These are phyloP conservation scores for Globisporangium paddicum DNA, from an alignment of 352 stramenopile species.

Conservation along the genomic window DNA sequence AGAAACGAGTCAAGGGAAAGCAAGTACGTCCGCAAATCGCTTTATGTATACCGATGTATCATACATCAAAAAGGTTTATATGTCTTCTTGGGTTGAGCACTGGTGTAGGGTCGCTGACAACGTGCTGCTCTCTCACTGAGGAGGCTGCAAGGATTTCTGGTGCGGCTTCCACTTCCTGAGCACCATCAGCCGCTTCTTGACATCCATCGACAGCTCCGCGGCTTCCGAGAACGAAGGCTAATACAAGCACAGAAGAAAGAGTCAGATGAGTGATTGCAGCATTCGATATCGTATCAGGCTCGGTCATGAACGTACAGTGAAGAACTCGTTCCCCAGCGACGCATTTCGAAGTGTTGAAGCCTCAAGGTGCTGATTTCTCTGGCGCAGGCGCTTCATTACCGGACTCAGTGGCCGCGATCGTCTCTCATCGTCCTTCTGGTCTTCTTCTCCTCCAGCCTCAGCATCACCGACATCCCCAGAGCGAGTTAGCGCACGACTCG, in stretches of 20 bases:
- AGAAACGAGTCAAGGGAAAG: not conserved
- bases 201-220: conserved; percentile 41
- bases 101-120: no score
- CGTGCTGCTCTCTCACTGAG: not conserved
- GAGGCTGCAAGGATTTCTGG: conserved; percentile 4
- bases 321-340: not conserved
- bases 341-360: not conserved
- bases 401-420: conserved; percentile 37
- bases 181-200: conserved; percentile 55
- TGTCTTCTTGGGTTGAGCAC: no score
- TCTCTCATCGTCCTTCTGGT: conserved; percentile 5
- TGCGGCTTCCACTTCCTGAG: conserved; percentile 37
- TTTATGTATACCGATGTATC: not conserved
- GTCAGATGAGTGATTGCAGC: not conserved
- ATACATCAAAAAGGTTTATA: not conserved
- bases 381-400: conserved; percentile 43
- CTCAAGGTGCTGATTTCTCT: conserved; percentile 16
- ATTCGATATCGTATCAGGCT: not conserved
- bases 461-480: not conserved
- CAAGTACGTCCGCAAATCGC: not conserved
- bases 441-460: conserved; percentile 10
- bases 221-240: conserved; percentile 33
- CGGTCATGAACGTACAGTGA: not conserved
- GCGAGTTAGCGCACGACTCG: not conserved
- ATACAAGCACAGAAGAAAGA: not conserved